phyloP scores from a whole-genome alignment of 169 alveolate species.

The Neospora caninum region DNA sequence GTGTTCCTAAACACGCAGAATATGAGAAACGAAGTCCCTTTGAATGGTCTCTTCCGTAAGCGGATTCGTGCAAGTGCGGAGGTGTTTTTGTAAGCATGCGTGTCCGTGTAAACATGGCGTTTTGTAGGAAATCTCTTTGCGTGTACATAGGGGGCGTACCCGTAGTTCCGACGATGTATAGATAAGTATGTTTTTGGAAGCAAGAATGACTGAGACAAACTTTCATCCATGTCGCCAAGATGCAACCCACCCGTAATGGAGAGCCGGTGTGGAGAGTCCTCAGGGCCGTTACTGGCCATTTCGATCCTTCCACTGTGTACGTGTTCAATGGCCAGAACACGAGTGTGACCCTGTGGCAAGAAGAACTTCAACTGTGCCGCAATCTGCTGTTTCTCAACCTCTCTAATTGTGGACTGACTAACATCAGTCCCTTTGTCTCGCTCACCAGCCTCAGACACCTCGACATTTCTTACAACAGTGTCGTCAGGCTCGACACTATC shows the following conservation, averaged over 20 bases:
- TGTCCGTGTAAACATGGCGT: too few relatives aligned
- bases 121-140: too few relatives aligned
- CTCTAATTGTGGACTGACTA: background rate
- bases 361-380: background rate
- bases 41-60: too few relatives aligned
- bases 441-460: background rate
- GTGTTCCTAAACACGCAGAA: too few relatives aligned
- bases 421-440: background rate
- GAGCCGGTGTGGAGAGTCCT: background rate
- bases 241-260: background rate
- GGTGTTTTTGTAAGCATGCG: too few relatives aligned
- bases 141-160: too few relatives aligned
- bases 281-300: conserved; percentile 4
- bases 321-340: background rate
- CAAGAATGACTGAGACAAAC: too few relatives aligned
- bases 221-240: too few relatives aligned
- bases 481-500: background rate
- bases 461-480: background rate
- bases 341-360: background rate
- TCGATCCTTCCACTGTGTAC: background rate
- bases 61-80: too few relatives aligned
- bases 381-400: background rate
- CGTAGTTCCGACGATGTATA: too few relatives aligned
- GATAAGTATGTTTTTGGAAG: too few relatives aligned
- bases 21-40: too few relatives aligned